Evolutionary conservation across 1,139 yeast genomes (phyloP), one percentile per base, ranked within the genome.

Genomic region (Pneumocystis wakefieldiae): DNA sequence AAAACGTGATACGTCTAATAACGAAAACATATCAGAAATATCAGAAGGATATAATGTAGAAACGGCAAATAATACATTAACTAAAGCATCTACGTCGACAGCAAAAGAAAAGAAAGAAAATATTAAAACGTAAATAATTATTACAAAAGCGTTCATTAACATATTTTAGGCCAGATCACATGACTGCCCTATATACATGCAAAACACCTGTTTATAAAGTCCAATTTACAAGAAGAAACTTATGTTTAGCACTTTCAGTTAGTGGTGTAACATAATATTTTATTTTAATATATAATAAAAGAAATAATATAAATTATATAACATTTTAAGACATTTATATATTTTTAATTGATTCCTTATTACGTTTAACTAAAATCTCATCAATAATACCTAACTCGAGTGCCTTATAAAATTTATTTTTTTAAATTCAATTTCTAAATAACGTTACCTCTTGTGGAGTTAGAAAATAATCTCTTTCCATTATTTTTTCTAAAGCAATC

Each of bases 11-110:
- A 92, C 95, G 0, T 98, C 94, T 75, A 84, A 86, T 71, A 85
- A 95, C 2, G 95, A 92, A 2, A 80, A 98, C 69, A 95, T 91
- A 1, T 94, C 98, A 98, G 97, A 94, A 74, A 84, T 89, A 63
- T 88, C 87, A 73, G 83, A 85, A 69, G 89, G 89, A 65, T 88
- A 96, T 0, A 80, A 80, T 65, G 96, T 88, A 69, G 82, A 85
- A 1, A 17, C 64, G 12, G 39, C 60, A 36, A 24, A 19, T 48
- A 62, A 61, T 15, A 36, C 62, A n/a, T 88, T 89, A 3, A 85
- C 91, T 1, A 87, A 83, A 69, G 95, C 96, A 0, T 96, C 88
- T 71, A 82, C 85, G 5, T 83, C 86, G 69, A 71, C 73, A 3
- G 72, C 68, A 15, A 63, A 62, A 15, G 67, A 61, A 29, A 65